Percentiles rank a stretch among this genome's conserved stretches.
Conservation (phyloP, 2,329 filamentous ascomycete genomes). For the Colletotrichum kahawae region DNA sequence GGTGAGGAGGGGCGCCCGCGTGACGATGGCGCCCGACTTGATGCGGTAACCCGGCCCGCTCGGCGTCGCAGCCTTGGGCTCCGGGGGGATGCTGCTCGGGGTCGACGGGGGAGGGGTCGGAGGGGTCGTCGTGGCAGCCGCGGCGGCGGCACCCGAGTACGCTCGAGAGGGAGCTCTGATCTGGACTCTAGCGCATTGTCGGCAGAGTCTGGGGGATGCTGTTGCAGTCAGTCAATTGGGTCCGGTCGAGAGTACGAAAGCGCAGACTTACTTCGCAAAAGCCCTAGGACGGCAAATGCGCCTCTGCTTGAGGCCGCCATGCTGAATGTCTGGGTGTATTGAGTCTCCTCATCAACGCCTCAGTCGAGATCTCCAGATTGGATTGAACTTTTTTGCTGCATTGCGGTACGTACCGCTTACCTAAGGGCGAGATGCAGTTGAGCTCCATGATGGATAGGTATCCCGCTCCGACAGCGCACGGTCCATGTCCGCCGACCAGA, state of each 20-base stretch:
- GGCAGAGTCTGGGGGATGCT: conserved; percentile 39
- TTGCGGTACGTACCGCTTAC: conserved; percentile 29
- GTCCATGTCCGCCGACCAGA: neutral
- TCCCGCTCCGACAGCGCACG: neutral
- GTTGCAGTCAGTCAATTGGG: conserved; percentile 12
- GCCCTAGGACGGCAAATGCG: conserved; percentile 51
- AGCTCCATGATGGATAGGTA: neutral
- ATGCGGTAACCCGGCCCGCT: conserved; percentile 47
- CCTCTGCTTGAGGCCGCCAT: conserved; percentile 66
- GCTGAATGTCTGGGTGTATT: conserved; percentile 25
- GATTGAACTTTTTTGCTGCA: conserved; percentile 33
- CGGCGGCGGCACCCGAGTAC: conserved; percentile 37
- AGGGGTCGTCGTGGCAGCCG: conserved; percentile 22
- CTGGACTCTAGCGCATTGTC: conserved; percentile 40
- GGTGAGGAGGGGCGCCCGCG: conserved; percentile 86
- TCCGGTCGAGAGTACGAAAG: neutral
- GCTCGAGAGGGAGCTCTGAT: conserved; percentile 31
- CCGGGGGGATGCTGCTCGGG: conserved; percentile 26
- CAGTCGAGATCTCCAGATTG: conserved; percentile 13
- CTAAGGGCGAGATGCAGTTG: neutral
- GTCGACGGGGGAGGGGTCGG: conserved; percentile 29
- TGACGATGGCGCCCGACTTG: conserved; percentile 77
- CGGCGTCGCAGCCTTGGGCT: conserved; percentile 24
- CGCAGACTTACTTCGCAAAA: conserved; percentile 53
- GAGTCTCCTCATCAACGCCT: conserved; percentile 10